Base-by-base conservation (phyloP, 176 grass and related monocot genomes). In the Hsuehochloa calcarea region DNA sequence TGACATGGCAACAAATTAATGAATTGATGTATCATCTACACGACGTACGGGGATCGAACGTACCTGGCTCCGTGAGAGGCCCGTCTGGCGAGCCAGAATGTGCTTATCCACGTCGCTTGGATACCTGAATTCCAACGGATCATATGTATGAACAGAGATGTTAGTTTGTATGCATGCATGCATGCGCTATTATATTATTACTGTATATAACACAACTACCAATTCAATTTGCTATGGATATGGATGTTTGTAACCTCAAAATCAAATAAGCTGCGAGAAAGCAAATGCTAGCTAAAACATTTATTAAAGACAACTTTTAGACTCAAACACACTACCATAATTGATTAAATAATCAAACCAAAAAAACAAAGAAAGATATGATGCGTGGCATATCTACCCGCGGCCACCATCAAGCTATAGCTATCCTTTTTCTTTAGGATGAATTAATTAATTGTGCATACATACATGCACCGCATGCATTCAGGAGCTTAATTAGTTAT, bases 51-150 rank as follows among this genome's bases (percentile, higher is more conserved):
- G 9, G 84, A 75, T 46, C 50, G 14, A 77, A 65, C 29, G 27
- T 86, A 97, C 95, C 92, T 97, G 95, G 86, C 92, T 97, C 19
- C 95, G 88, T 29, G 95, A 97, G 79, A 97, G 92, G 41, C 95
- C 95, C 3, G 95, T 97, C 80, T 93, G 95, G 4, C 95, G 95
- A n/a, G 95, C 90, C 61, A 97, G 82, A 65, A 97, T 97, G 88
- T 94, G 95, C 86, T 97, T 97, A 81, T 97, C 95, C 60, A 94
- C 88, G 85, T 97, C 95, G 75, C 92, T 97, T 50, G 95, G 95
- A 79, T 97, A 97, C 90, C 95, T 97, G 90, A 8, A 88, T 26
- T 69, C 51, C 40, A 51, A 70, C n/a, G 67, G 5, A 34, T 11
- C 27, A 55, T 62, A 35, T 72, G 47, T 47, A 26, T 76, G 25